These are phyloP conservation scores for Amniculicola lignicola DNA, from an alignment of 495 filamentous ascomycete genomes.

Conservation along the genomic window DNA sequence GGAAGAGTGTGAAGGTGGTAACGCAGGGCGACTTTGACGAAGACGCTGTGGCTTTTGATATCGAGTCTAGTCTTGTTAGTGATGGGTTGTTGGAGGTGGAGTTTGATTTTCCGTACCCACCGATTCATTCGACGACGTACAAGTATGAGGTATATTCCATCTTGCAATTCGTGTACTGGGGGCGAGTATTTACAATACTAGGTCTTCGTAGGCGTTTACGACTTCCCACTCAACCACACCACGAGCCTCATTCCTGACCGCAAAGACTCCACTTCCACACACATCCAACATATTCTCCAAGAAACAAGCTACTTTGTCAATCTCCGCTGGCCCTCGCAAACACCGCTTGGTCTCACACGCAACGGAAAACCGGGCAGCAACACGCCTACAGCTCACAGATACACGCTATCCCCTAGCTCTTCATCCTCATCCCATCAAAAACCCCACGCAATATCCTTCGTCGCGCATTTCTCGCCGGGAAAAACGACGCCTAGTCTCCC, in stretches of 20 bases:
- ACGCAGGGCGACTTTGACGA: conserved; percentile 47
- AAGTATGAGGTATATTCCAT: conserved; percentile 1
- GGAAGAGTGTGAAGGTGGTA: conserved; percentile 42
- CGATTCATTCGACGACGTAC: conserved; percentile 41
- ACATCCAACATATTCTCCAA: conserved; percentile 46
- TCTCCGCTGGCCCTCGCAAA: conserved; percentile 40
- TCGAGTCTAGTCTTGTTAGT: conserved; percentile 45
- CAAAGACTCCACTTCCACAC: conserved; percentile 33
- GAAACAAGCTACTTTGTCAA: conserved; percentile 45
- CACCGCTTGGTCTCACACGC: conserved; percentile 38
- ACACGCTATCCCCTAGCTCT: not conserved
- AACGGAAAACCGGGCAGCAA: conserved; percentile 26
- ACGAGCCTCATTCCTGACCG: conserved; percentile 39
- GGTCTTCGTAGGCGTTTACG: conserved; percentile 47
- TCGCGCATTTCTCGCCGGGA: not conserved
- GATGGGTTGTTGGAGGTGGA: conserved; percentile 43
- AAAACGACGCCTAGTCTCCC: not conserved
- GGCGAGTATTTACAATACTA: too few species aligned
- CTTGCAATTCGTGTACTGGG: too few species aligned
- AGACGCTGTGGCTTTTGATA: conserved; percentile 44
- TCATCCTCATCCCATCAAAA: too few species aligned
- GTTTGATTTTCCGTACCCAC: conserved; percentile 50
- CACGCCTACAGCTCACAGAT: not conserved
- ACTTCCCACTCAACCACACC: conserved; percentile 42
- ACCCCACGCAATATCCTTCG: not conserved